phyloP scores from a whole-genome alignment of 805 yeast genomes.

The Debaryomyces maramus region DNA sequence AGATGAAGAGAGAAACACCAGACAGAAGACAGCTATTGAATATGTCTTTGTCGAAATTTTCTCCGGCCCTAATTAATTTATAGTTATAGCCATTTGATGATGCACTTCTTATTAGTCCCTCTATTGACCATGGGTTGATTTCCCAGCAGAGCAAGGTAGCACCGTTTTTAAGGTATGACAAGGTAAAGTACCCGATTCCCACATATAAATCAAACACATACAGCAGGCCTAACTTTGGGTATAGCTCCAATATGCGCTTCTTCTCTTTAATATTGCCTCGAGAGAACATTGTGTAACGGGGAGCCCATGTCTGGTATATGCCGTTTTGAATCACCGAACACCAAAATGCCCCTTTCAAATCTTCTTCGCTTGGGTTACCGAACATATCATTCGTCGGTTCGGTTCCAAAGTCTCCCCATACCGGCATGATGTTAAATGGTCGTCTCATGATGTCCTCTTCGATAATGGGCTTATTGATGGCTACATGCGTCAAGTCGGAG shows the following conservation, averaged over 20 bases:
- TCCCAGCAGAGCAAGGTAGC: constrained; percentile 78
- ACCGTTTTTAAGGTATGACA: constrained; percentile 58
- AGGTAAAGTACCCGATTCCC: constrained; percentile 83
- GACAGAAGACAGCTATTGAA: constrained; percentile 13
- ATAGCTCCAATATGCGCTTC: constrained; percentile 54
- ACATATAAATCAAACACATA: constrained; percentile 71
- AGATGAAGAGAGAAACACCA: constrained; percentile 46
- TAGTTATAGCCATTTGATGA: constrained; percentile 41
- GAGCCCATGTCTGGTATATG: constrained; percentile 80
- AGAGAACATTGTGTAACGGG: constrained; percentile 81
- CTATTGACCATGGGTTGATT: constrained; percentile 78
- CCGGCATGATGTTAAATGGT: constrained; percentile 59
- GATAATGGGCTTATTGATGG: constrained; percentile 67
- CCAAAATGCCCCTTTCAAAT: constrained; percentile 65
- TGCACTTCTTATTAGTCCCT: constrained; percentile 65
- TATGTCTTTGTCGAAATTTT: constrained; percentile 25
- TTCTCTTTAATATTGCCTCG: constrained; percentile 86
- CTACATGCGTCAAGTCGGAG: constrained; percentile 53
- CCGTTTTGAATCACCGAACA: constrained; percentile 71
- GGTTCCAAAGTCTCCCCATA: constrained; percentile 69
- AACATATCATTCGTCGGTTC: constrained; percentile 23
- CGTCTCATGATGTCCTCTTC: constrained; percentile 57
- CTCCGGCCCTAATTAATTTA: constrained; percentile 27
- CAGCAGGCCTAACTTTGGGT: constrained; percentile 33
- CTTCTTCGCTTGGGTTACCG: constrained; percentile 39